Conservation (phyloP, 331 rosid genomes). For the Malus hybrid region DNA sequence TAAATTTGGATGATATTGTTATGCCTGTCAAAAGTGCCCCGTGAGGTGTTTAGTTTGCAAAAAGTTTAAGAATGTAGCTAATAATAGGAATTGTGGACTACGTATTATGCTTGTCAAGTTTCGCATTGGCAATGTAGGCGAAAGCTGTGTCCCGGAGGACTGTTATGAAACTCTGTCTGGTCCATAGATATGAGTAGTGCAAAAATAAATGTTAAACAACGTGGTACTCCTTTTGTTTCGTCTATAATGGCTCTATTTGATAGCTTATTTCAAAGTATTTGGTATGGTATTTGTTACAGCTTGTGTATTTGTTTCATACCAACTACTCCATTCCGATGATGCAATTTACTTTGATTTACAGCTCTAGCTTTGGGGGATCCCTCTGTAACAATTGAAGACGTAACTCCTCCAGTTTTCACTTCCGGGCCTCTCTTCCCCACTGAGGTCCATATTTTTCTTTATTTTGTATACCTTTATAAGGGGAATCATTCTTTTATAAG, state of each 20-base stretch:
- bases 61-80: neutral
- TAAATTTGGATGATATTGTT: neutral
- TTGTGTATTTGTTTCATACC: neutral
- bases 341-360: conserved; percentile 32
- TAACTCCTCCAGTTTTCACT: conserved; percentile 62
- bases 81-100: neutral
- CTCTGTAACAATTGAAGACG: conserved; percentile 67
- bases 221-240: neutral
- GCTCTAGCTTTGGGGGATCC: conserved; percentile 91
- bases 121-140: neutral
- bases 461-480: neutral
- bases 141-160: neutral
- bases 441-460: conserved; percentile 46
- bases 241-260: neutral
- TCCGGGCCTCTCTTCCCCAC: conserved; percentile 80
- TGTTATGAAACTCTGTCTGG: neutral
- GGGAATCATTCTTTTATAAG: neutral
- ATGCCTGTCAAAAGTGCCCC: neutral
- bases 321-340: neutral
- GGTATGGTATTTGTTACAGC: neutral
- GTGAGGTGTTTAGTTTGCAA: neutral
- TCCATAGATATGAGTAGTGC: neutral
- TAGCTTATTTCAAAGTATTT: neutral
- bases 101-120: neutral
- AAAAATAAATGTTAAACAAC: neutral